Base-by-base conservation (phyloP, 768 basidiomycete genomes). In the Phaffia tasmanica region DNA sequence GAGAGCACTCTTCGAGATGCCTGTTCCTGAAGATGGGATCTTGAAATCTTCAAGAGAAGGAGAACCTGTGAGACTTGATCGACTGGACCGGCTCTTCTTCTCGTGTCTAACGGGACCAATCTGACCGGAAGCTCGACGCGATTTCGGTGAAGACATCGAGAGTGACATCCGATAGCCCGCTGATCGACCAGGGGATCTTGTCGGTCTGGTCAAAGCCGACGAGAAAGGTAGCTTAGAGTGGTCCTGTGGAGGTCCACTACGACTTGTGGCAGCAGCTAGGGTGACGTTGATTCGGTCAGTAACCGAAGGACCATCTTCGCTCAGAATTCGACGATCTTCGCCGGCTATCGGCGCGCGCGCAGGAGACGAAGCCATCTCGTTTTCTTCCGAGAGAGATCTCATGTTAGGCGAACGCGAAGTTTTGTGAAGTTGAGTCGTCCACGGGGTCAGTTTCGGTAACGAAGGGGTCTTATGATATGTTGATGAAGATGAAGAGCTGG, bases 91-190 rank as follows among this genome's bases (percentile, higher is more conserved):
- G 19, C 14, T 46, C 23, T 57, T 18, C 18, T 57, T 18, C 18
- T 30, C 27, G 54, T 53, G 19, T 60, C 55, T 23, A 53, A 62
- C 7, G 59, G 59, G 32, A 61, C 53, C 2, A 59, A 59, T 55
- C 62, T 63, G 23, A 67, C 35, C 55, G 25, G 54, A 57, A 11
- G 54, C 47, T 32, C 66, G 54, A 35, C 61, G 55, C 29, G 61
- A 56, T 49, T 67, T 67, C 11, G 49, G 11, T 9, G 30, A 59
- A 29, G 53, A 42, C 23, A 35, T 19, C n/a, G 27, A 29, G 25
- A n/a, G 29, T 32, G 54, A n/a, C 60, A 48, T 62, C 60, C 2
- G 60, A 48, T 16, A 62, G 61, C 23, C 55, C 8, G 3, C 23
- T 3, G 47, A 62, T 57, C 15, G 42, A 15, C 11, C 11, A 11